Evolutionary conservation across 495 filamentous ascomycete species (phyloP), one percentile per base, ranked within the genome.

Genomic region (Podospora pseudopauciseta): DNA sequence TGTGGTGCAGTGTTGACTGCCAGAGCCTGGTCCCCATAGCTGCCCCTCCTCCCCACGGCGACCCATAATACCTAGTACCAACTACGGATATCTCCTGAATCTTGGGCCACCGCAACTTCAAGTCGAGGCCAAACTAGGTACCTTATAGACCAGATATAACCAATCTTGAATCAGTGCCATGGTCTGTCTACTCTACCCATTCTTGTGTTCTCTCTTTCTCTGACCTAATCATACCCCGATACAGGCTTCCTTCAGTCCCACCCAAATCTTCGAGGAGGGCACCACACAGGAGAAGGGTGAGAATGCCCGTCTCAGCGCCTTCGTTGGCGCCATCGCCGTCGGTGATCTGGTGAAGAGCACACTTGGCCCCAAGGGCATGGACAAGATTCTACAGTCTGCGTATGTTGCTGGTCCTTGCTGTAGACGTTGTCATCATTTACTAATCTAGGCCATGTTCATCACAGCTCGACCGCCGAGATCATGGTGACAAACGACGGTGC

Each of bases 371-470:
- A 97, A 98, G 83, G 95, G 95, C 73, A 98, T 98, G 96, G 96
- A 99, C 83, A 98, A 99, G 85, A 99, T 99, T 79, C 82, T 98
- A 78, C 95, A 98, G 78, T 97, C 94, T 81, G 96, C 93, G 91
- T 96, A 86, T 56, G 87, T 84, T 68, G 27, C 60, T 28, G 23
- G 57, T 53, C 56, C 60, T 19, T 27, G 61, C 55, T 27, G 44
- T 13, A 1, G 6, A 32, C 15, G 26, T 28, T 34, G 44, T 63
- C 30, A 7, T 49, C 65, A 56, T 57, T 62, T n/a, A 67, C 70
- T 76, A 64, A 76, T 69, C 34, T 32, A 32, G 23, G 5, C 5
- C 16, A 30, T 28, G 15, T 64, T 65, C 60, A 34, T 28, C 55
- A 44, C 70, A 96, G 93, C 23, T 98, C 96, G 39, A 98, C 95